These are phyloP conservation scores for Echeveria elegans DNA, from an alignment of 164 flowering plant genomes.

Conservation along the genomic window DNA sequence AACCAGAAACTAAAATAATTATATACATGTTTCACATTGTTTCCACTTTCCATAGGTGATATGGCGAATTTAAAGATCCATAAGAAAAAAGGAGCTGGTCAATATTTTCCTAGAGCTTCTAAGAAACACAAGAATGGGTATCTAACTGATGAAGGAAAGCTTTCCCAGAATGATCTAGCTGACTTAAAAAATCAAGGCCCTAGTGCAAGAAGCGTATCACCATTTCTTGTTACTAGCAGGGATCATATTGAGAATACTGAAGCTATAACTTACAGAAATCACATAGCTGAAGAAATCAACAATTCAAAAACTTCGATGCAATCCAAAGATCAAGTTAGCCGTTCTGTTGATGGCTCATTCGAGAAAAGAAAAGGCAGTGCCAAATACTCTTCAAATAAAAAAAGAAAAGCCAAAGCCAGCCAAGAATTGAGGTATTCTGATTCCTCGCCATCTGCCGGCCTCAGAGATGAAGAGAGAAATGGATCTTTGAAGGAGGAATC, in stretches of 20 bases:
- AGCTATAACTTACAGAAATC: conserved; percentile 20
- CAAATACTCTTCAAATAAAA: conserved; percentile 21
- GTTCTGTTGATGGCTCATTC: conserved; percentile 16
- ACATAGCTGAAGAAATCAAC: conserved; percentile 17
- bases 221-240: conserved; percentile 23
- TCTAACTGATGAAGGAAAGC: conserved; percentile 23
- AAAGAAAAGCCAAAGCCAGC: conserved; percentile 33
- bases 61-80: conserved; percentile 31
- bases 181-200: conserved; percentile 20
- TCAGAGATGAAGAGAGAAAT: conserved; percentile 17
- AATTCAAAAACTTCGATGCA: conserved; percentile 11
- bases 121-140: conserved; percentile 56
- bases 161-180: conserved; percentile 26
- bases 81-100: conserved; percentile 32
- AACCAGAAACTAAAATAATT: background rate
- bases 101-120: conserved; percentile 28
- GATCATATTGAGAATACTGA: conserved; percentile 17
- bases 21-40: conserved; percentile 8
- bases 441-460: conserved; percentile 12
- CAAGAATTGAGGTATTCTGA: conserved; percentile 16
- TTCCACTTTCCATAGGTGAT: conserved; percentile 44
- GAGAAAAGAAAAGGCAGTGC: conserved; percentile 16
- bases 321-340: conserved; percentile 16
- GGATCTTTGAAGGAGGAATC: conserved; percentile 13
- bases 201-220: conserved; percentile 23